Base-by-base conservation (phyloP, 768 basidiomycete species). In the Termitomyces eurrhizus region DNA sequence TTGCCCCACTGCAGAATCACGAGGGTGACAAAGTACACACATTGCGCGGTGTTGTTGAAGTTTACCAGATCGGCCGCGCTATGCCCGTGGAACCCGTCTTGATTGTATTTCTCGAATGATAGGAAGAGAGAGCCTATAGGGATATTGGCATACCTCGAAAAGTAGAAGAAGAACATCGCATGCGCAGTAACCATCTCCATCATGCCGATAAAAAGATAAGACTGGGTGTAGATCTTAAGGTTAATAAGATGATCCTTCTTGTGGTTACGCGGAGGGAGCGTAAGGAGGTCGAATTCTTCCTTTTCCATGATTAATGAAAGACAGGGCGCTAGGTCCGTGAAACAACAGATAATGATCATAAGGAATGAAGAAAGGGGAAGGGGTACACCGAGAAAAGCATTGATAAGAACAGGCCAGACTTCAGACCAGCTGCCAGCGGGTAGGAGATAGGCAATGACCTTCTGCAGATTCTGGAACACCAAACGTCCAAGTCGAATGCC, bases 391-490 rank as follows among this genome's bases (percentile, higher is more conserved):
- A 52, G 35, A 6, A 12, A 52, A 7, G 33, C 51, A 21, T 52
- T 52, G 11, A 52, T 3, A 36, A 52, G 35, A 9, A 52, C 51
- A 52, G 51, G 51, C 51, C 51, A 52, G n/a, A 35, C 51, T 36
- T 52, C 51, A 13, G 33, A 36, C 51, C 51, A 52, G 11, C 51
- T 52, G 13, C 51, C 51, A 3, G 51, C 33, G 21, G 51, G 51
- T 7, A 52, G 11, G 12, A 52, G 51, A 36, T 52, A 52, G 3
- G 51, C 51, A 7, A 52, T 52, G 51, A 52, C 51, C 21, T 52
- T 52, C 29, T 52, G 51, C 9, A 52, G 51, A 21, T 52, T 52
- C 51, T 52, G 51, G 33, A 52, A 52, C 33, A 52, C 51, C n/a
- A 52, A 52, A 3, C 51, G 51, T 5, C 51, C 51, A 4, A 52